Percentiles rank a stretch among this genome's conserved stretches.
Conservation (phyloP, 352 stramenopile genomes). For the Aphanomyces invadans region DNA sequence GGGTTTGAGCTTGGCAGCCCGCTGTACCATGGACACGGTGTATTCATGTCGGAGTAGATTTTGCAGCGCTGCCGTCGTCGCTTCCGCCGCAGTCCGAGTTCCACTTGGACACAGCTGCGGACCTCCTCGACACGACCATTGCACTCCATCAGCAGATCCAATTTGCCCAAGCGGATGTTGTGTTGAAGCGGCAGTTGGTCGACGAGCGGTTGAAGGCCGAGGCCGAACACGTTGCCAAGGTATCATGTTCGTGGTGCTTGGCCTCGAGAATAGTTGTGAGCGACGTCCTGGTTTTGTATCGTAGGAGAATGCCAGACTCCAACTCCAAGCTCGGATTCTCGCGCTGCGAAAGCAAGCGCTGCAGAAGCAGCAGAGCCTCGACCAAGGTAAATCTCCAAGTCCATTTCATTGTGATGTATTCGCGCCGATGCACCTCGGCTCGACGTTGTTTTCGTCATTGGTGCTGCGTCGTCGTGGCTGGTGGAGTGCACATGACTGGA, state of each 20-base stretch:
- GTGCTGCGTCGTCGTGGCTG: too few species aligned
- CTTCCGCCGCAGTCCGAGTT: not conserved
- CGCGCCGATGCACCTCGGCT: too few species aligned
- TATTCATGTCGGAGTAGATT: too few species aligned
- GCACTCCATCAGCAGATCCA: constrained; percentile 5
- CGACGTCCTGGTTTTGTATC: too few species aligned
- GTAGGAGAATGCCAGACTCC: constrained; percentile 11
- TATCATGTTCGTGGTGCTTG: too few species aligned
- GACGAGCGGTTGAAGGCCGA: not conserved
- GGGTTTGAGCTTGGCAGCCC: too few species aligned
- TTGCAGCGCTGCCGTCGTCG: not conserved
- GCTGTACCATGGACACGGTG: too few species aligned
- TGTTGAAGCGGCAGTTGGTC: constrained; percentile 7
- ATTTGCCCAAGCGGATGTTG: not conserved
- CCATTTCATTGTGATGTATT: not conserved
- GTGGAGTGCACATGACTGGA: too few species aligned
- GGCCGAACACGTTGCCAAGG: not conserved
- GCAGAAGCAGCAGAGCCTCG: constrained; percentile 7
- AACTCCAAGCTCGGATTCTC: constrained; percentile 13
- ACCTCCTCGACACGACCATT: constrained; percentile 9
- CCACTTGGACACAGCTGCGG: not conserved
- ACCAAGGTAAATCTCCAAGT: constrained; percentile 9
- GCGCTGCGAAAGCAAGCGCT: constrained; percentile 19
- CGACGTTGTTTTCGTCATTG: too few species aligned
- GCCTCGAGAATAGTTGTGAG: too few species aligned